Evolutionary conservation across 768 basidiomycete species (phyloP).

Genomic region (Neoboletus brunneissimus): DNA sequence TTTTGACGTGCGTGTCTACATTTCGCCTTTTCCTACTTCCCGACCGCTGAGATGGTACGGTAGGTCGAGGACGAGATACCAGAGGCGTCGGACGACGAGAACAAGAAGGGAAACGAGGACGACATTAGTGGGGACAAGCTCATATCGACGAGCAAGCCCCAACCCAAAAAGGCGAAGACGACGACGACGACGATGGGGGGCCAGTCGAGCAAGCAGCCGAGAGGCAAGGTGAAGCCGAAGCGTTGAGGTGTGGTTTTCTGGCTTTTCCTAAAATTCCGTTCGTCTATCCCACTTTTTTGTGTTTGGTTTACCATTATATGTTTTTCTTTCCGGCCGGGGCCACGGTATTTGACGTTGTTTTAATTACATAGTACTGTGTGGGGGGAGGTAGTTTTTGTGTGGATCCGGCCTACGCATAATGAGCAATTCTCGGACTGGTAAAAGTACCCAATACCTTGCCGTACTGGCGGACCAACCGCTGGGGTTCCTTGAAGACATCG

Average conservation of each 20-base stretch:
- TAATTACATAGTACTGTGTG: not conserved
- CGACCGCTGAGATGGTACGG: not conserved
- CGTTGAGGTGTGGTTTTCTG: constrained; percentile 1
- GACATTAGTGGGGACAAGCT: constrained; percentile 52
- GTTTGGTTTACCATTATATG: not conserved
- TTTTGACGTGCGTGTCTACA: constrained; percentile 59
- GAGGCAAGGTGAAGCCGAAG: constrained; percentile 21
- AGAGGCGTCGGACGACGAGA: constrained; percentile 52
- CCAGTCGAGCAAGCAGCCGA: constrained; percentile 15
- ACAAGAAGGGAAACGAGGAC: constrained; percentile 25
- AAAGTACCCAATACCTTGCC: no score
- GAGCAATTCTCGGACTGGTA: not conserved
- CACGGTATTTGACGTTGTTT: not conserved
- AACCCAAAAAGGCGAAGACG: constrained; percentile 27
- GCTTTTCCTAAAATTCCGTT: not conserved
- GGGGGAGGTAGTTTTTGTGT: not conserved
- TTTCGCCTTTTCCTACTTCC: not conserved
- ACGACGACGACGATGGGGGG: constrained; percentile 28
- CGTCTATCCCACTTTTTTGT: not conserved
- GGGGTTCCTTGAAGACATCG: no score
- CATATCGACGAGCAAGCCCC: constrained; percentile 52
- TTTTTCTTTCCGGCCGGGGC: not conserved
- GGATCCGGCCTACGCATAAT: not conserved
- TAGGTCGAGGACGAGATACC: constrained; percentile 45
- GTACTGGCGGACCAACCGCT: no score